Base-by-base conservation (phyloP, 75 land plant genomes). In the Picea sitchensis region DNA sequence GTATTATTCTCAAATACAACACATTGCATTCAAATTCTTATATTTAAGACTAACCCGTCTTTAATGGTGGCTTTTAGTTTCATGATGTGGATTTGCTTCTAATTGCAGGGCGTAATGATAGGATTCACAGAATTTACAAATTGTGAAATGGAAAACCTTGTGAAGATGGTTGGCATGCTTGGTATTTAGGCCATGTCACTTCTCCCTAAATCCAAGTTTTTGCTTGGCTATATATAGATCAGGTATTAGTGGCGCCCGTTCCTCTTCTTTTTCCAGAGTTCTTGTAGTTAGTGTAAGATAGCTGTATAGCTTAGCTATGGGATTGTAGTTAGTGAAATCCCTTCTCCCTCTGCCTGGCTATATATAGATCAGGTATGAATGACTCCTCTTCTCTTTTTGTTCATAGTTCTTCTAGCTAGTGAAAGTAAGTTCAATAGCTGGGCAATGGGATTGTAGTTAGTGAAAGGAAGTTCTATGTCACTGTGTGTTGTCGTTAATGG, bases 131-230 rank as follows among this genome's bases (percentile, higher is more conserved):
- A 90, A 1, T 85, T 95, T 78, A 84, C 93, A 1, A 59, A 85
- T 69, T 23, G 74, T 21, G 76, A 82, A 5, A 65, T 83, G 18
- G 59, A 82, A 80, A 75, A 36, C 78, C 78, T 84, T 78, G 78
- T 86, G 17, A 82, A 82, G 64, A 89, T 87, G 79, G 98, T 92
- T 26, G 93, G 90, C 26, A 65, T 95, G 83, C 85, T 95, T 12
- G 81, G 89, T 76, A 91, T 78, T 1, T 95, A 56, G 71, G 78
- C 76, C 87, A 89, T 9, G 78, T 92, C 4, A 47, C 90, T 13
- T 83, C 98, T 1, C 80, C 87, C 8, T 4, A 92, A 26, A 84
- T 82, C 20, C 61, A 23, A 77, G 69, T 71, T 5, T 95, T 91
- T 38, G 86, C 92, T 1, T 81, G 83, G 54, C n/a, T 68, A 11